A percentile compares a stretch with the other conserved stretches of the same genome.
phyloP scores from a whole-genome alignment of 1,284 basidiomycete genomes.

The Tilletia indica region DNA sequence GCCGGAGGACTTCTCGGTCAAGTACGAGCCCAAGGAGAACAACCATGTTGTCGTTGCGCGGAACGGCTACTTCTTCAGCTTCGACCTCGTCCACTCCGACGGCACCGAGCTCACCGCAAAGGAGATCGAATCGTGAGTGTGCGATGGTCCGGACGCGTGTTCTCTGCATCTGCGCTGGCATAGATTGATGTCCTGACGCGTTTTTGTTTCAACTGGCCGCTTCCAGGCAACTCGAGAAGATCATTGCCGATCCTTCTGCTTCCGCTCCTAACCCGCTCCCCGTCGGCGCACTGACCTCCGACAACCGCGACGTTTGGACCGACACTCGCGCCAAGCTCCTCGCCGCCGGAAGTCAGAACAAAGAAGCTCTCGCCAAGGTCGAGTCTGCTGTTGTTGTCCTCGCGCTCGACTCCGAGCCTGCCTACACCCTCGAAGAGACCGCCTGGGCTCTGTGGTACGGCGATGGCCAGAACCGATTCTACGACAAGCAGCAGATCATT shows the following conservation, averaged over 20 bases:
- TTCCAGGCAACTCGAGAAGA: slow-evolving; percentile 71
- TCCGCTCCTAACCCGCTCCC: slow-evolving; percentile 62
- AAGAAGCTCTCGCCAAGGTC: slow-evolving; percentile 71
- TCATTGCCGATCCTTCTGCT: slow-evolving; percentile 72
- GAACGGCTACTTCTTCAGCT: slow-evolving; percentile 86
- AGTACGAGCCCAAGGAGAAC: slow-evolving; percentile 73
- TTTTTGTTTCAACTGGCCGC: not conserved
- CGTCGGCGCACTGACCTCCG: slow-evolving; percentile 79
- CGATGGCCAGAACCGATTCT: slow-evolving; percentile 88
- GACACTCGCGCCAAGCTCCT: slow-evolving; percentile 63
- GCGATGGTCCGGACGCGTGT: not conserved
- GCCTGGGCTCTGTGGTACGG: slow-evolving; percentile 81
- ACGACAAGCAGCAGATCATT: slow-evolving; percentile 87
- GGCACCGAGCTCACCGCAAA: slow-evolving; percentile 69
- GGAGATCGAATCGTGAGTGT: slow-evolving; percentile 69
- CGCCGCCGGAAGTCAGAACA: slow-evolving; percentile 70
- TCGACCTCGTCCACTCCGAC: slow-evolving; percentile 61
- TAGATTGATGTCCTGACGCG: not conserved
- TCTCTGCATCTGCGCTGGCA: not conserved
- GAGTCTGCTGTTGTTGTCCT: slow-evolving; percentile 87
- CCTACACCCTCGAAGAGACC: slow-evolving; percentile 47
- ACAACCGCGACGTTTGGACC: slow-evolving; percentile 88
- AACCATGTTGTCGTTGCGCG: slow-evolving; percentile 87
- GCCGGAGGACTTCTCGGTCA: slow-evolving; percentile 77
- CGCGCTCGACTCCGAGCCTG: slow-evolving; percentile 82